Conservation (phyloP, 2,329 filamentous ascomycete genomes). For the Paecilomyces sp. region DNA sequence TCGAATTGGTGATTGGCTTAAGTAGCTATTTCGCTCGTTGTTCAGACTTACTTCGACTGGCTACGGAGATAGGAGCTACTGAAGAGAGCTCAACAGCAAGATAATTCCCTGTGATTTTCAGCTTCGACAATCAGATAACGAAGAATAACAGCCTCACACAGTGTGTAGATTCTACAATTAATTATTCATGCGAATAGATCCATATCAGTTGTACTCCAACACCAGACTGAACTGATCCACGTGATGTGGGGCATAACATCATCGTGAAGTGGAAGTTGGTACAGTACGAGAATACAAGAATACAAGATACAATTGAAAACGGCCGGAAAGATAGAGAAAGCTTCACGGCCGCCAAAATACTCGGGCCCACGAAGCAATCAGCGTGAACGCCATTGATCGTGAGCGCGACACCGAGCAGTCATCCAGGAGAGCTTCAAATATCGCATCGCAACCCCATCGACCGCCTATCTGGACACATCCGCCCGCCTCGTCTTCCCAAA, state of each 20-base stretch:
- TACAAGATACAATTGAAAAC: too few relatives aligned
- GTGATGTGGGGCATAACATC: slow-evolving; percentile 9
- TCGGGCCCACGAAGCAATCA: slow-evolving; percentile 13
- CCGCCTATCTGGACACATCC: not conserved
- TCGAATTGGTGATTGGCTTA: too few relatives aligned
- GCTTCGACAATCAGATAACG: too few relatives aligned
- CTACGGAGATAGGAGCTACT: too few relatives aligned
- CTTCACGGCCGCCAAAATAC: not conserved
- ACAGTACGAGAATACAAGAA: too few relatives aligned
- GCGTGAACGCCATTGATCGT: not conserved
- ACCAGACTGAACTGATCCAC: slow-evolving; percentile 3
- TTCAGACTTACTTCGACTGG: too few relatives aligned
- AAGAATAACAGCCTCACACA: too few relatives aligned
- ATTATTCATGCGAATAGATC: too few relatives aligned
- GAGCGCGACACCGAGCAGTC: not conserved
- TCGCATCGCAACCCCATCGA: not conserved
- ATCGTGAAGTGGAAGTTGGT: slow-evolving; percentile 1
- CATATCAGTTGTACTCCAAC: not conserved
- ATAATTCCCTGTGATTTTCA: too few relatives aligned
- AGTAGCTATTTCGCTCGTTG: too few relatives aligned
- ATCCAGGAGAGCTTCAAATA: not conserved
- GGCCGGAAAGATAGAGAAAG: not conserved
- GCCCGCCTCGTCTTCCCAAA: not conserved
- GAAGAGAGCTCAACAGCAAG: too few relatives aligned
- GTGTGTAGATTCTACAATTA: too few relatives aligned